Conservation (phyloP, 208 protist genomes). For the Vickermania spadyakhi region DNA sequence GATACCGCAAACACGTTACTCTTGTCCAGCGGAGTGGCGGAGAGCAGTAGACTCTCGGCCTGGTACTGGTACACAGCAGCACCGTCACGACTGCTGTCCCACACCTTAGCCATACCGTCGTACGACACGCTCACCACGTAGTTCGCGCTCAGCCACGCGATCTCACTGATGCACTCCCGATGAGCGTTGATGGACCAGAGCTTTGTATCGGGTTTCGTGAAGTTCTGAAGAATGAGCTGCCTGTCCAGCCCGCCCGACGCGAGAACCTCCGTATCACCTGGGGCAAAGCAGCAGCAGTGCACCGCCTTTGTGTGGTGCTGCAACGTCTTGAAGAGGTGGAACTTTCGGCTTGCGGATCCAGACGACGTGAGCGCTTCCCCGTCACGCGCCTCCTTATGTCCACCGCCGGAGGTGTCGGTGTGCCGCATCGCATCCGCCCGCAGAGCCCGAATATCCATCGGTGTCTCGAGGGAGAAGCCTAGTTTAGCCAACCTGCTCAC, state of each 20-base stretch:
- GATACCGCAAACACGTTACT: slow-evolving; percentile 68
- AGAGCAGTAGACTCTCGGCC: slow-evolving; percentile 62
- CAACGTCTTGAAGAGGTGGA: slow-evolving; percentile 59
- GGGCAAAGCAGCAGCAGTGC: slow-evolving; percentile 68
- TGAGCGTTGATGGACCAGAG: slow-evolving; percentile 50
- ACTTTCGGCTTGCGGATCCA: slow-evolving; percentile 21
- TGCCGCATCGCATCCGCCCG: slow-evolving; percentile 30
- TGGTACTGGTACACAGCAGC: slow-evolving; percentile 42
- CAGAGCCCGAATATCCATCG: slow-evolving; percentile 66
- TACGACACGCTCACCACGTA: slow-evolving; percentile 74
- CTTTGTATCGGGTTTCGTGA: slow-evolving; percentile 51
- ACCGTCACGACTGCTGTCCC: slow-evolving; percentile 49
- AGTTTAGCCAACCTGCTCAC: slow-evolving; percentile 70
- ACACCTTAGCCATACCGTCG: slow-evolving; percentile 80
- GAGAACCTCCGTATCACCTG: slow-evolving; percentile 46
- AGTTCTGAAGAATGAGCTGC: slow-evolving; percentile 73
- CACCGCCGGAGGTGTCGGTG: slow-evolving; percentile 10
- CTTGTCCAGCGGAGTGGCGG: slow-evolving; percentile 57
- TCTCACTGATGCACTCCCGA: slow-evolving; percentile 63
- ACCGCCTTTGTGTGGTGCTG: slow-evolving; percentile 76
- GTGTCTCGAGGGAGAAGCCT: slow-evolving; percentile 66
- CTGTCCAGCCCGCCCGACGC: slow-evolving; percentile 71
- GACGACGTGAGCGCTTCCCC: neutral
- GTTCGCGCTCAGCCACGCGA: slow-evolving; percentile 69
- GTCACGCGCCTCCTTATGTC: neutral